Conservation (phyloP, 2,329 filamentous ascomycete species). For the Aspergillus puulaauensis region DNA sequence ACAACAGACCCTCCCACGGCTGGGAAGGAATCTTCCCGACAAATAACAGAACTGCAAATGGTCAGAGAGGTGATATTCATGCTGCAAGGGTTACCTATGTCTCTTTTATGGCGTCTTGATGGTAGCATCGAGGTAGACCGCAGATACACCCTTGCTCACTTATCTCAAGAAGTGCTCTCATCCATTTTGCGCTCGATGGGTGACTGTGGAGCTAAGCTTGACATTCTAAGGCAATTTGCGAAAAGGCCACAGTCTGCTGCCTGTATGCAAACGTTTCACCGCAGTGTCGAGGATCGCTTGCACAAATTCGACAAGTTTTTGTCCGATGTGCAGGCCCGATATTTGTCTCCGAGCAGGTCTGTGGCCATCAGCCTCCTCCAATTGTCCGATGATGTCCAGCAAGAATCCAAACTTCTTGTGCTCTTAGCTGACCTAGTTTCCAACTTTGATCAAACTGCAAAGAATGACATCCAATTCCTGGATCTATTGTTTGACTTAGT, state of each 20-base stretch:
- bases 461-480: conserved; percentile 68
- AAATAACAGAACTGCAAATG: conserved; percentile 69
- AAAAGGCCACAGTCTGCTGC: conserved; percentile 50
- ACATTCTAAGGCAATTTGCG: conserved; percentile 51
- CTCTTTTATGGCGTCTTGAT: conserved; percentile 58
- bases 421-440: conserved; percentile 63
- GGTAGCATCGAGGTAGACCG: conserved; percentile 37
- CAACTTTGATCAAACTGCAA: conserved; percentile 49
- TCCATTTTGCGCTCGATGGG: conserved; percentile 46
- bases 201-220: conserved; percentile 49
- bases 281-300: conserved; percentile 60
- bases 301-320: conserved; percentile 59
- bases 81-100: conserved; percentile 75
- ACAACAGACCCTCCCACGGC: conserved; percentile 11
- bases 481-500: conserved; percentile 74
- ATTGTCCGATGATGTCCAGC: conserved; percentile 58
- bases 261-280: conserved; percentile 70
- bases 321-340: conserved; percentile 59
- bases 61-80: conserved; percentile 81
- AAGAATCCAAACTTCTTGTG: conserved; percentile 56
- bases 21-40: conserved; percentile 22
- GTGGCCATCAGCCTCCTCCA: conserved; percentile 66
- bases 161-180: conserved; percentile 31
- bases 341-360: conserved; percentile 55
- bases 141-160: conserved; percentile 35